phyloP scores from a whole-genome alignment of 2,329 filamentous ascomycete species.

The Cylindrodendrum hubeiense region DNA sequence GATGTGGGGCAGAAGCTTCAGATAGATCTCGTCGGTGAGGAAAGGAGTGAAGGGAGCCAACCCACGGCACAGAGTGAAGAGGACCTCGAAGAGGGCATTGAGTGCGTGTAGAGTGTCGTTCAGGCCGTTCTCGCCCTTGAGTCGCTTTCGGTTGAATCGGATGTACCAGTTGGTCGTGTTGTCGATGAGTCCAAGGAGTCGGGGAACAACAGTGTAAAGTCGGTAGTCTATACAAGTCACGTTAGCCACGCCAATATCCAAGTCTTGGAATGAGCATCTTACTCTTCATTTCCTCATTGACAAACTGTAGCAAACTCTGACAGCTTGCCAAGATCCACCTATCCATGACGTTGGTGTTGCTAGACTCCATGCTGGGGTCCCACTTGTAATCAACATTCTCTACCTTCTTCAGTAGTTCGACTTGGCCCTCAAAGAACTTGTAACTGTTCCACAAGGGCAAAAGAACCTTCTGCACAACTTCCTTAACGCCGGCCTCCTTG shows the following conservation, averaged over 20 bases:
- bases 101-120: conserved; percentile 91
- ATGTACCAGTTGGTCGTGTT: conserved; percentile 99
- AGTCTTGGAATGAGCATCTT: conserved; percentile 50
- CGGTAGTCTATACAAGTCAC: conserved; percentile 67
- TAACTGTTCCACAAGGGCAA: conserved; percentile 96
- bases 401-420: conserved; percentile 87
- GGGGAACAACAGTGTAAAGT: conserved; percentile 91
- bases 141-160: conserved; percentile 88
- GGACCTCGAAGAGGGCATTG: conserved; percentile 93
- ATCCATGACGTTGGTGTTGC: conserved; percentile 94
- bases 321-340: conserved; percentile 94
- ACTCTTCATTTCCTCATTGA: conserved; percentile 91
- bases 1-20: conserved; percentile 84
- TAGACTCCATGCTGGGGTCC: conserved; percentile 79
- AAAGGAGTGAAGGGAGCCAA: conserved; percentile 97
- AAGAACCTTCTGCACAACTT: conserved; percentile 92
- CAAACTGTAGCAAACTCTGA: conserved; percentile 90
- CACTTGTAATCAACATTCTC: conserved; percentile 82
- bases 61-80: conserved; percentile 88
- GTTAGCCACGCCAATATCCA: conserved; percentile 7
- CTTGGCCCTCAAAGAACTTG: conserved; percentile 95
- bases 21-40: conserved; percentile 94
- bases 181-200: conserved; percentile 86
- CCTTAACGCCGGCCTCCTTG: conserved; percentile 92
- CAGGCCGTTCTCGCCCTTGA: conserved; percentile 90